These are phyloP conservation scores for Chlorella variabilis DNA, from an alignment of 163 green algal species.

Conservation along the genomic window DNA sequence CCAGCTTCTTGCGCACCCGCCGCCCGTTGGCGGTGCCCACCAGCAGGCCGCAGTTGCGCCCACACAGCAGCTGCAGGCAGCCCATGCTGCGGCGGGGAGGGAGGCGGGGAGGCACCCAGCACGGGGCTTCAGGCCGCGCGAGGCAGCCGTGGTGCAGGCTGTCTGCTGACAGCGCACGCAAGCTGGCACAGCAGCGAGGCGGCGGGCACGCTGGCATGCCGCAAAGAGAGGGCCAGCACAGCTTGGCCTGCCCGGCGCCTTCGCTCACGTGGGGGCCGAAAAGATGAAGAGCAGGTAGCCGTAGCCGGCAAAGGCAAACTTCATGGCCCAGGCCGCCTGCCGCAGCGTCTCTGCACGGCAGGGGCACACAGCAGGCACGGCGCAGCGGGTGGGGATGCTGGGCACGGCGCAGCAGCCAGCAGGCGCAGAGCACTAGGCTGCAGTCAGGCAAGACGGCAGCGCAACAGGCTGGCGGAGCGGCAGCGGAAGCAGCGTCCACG, in stretches of 20 bases:
- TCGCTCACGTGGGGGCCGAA: not conserved
- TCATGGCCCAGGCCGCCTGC: constrained; percentile 46
- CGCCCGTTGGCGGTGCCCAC: constrained; percentile 7
- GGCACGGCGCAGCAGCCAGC: not conserved
- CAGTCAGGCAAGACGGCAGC: too few species aligned
- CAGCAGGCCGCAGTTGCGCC: constrained; percentile 49
- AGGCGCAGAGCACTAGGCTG: not conserved
- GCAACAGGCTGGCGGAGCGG: not conserved
- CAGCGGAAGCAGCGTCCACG: not conserved
- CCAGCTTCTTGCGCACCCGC: not conserved
- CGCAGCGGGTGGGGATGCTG: too few species aligned
- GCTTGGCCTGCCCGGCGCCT: too few species aligned
- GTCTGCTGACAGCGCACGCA: too few species aligned
- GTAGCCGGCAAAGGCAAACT: constrained; percentile 51
- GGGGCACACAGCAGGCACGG: not conserved
- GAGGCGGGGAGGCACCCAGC: not conserved
- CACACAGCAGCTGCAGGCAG: constrained; percentile 56
- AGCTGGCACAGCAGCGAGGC: too few species aligned
- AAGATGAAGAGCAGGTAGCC: constrained; percentile 29
- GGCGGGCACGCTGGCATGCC: too few species aligned
- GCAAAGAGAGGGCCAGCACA: too few species aligned
- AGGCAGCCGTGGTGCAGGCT: not conserved
- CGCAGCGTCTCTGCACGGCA: constrained; percentile 25
- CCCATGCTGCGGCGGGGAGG: constrained; percentile 37
- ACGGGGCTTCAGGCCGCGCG: too few species aligned